Evolutionary conservation across 139 green algal genomes (phyloP).

Genomic region (Diplosphaera chodatii): DNA sequence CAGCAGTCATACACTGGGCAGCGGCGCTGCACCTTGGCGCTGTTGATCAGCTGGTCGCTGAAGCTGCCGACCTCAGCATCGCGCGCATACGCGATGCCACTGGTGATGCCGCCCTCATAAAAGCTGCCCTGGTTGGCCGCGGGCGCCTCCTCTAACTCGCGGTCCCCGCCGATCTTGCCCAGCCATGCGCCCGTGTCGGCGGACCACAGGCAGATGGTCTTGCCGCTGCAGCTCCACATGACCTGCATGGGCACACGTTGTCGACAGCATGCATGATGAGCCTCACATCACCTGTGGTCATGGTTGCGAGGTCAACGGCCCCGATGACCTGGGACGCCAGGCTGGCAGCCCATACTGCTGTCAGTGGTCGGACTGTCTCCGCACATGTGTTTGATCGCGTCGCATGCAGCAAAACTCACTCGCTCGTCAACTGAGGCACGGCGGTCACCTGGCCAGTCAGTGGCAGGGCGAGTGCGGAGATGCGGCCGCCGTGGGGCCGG

Average conservation of each 20-base stretch:
- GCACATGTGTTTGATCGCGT: too few species aligned
- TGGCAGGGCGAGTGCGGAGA: constrained; percentile 20
- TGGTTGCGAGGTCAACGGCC: too few species aligned
- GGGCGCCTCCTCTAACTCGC: constrained; percentile 1
- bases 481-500: constrained; percentile 20
- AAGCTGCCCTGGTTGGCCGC: too few species aligned
- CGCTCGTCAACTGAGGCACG: too few species aligned
- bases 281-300: too few species aligned
- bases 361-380: too few species aligned
- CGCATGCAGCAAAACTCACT: too few species aligned
- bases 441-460: constrained; percentile 31
- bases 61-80: constrained; percentile 6
- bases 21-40: not conserved
- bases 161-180: constrained; percentile 10
- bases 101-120: too few species aligned
- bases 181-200: constrained; percentile 35
- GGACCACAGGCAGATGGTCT: constrained; percentile 52
- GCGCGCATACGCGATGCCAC: too few species aligned
- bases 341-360: too few species aligned
- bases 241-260: constrained; percentile 14
- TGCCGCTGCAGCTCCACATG: constrained; percentile 47
- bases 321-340: too few species aligned
- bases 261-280: not conserved
- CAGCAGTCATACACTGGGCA: not conserved
- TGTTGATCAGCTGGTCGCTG: not conserved